Evolutionary conservation across 306 rosid genomes (phyloP), one percentile per base, ranked within the genome.

Genomic region (Begonia masoniana): DNA sequence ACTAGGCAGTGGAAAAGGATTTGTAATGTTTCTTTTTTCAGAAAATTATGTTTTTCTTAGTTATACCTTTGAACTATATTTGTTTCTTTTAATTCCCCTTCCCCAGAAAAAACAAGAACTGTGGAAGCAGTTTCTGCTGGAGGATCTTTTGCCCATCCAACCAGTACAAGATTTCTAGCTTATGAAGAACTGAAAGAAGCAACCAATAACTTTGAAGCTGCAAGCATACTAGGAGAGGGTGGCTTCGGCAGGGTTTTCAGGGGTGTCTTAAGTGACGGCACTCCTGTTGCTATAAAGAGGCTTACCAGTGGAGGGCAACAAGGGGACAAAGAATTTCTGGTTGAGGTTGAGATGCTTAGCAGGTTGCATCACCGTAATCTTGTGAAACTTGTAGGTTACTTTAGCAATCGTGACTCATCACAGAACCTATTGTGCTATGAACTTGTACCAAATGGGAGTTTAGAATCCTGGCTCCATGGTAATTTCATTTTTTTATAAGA

Each of bases 401-500:
- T 79, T 50, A 74, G 93, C 68, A 83, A 56, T 56, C 87, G 87
- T 21, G 95, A 83, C 68, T 74, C 88, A 14, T 81, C 99, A 56
- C 99, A 91, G 61, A 83, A 92, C 75, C 78, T 83, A 50, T 84
- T 92, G 58, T 92, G 99, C 83, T 92, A 86, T 59, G 99, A 92
- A 70, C 99, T 92, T 76, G 88, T 92, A 43, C 74, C 96, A 19
- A 92, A 92, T 81, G 99, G 99, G 71, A 86, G 96, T 77, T 81
- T 92, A 80, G 96, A 92, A 67, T 83, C 96, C 48, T 86, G 99
- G 99, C 96, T 92, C 55, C 99, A 92, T 72, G 99, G 96, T 92
- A 81, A 65, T 62, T 71, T 60, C 50, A 43, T 55, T 65, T 79
- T 10, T 45, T 10, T 10, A 10, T 11, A 12, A 45, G 49, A 45